These are phyloP conservation scores for Salvia rosmarinus DNA, from an alignment of 257 asterid species.

Conservation along the genomic window DNA sequence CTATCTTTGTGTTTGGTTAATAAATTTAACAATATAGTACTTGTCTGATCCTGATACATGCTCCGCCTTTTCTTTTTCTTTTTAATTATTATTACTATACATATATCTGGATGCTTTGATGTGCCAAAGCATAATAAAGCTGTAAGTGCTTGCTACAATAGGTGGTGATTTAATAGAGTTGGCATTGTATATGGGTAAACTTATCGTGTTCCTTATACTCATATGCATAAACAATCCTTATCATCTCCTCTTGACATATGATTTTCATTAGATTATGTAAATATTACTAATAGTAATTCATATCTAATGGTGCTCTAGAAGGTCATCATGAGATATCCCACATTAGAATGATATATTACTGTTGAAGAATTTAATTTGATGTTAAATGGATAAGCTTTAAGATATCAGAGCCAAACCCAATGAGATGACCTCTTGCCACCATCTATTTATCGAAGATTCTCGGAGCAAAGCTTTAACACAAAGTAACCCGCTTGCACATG, in stretches of 20 bases:
- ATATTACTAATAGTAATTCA: neutral
- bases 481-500: too few species aligned
- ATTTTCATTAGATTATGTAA: neutral
- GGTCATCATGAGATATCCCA: too few species aligned
- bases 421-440: too few species aligned
- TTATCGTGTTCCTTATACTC: neutral
- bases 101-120: neutral
- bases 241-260: neutral
- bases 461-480: too few species aligned
- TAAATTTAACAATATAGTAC: neutral
- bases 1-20: neutral
- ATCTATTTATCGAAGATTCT: too few species aligned
- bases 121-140: neutral
- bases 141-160: neutral
- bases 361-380: too few species aligned
- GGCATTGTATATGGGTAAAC: neutral
- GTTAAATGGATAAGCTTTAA: too few species aligned
- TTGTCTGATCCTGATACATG: constrained; percentile 21
- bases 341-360: too few species aligned
- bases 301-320: too few species aligned
- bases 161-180: neutral
- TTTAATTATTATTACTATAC: neutral
- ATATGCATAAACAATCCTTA: neutral
- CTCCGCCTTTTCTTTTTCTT: too few species aligned
- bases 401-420: too few species aligned